Evolutionary conservation across 1,139 yeast species (phyloP), one percentile per base, ranked within the genome.

Genomic region (Eremothecium cymbalariae): DNA sequence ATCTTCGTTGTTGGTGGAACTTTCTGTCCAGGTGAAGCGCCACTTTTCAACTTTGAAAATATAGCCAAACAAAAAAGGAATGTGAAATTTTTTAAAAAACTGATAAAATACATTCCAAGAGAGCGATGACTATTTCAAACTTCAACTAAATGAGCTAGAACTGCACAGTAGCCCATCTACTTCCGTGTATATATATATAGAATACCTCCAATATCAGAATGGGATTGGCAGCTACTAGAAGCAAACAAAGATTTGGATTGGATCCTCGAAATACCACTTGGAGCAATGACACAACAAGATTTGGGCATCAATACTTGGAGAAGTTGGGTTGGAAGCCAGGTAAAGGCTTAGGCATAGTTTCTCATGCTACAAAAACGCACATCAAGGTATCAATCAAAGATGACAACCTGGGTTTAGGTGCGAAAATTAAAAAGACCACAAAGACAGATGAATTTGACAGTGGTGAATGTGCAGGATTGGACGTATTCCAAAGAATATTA

Each of bases 201-300:
- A n/a, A n/a, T n/a, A n/a, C n/a, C n/a, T n/a, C n/a, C 9, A 19
- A 9, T 19, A 8, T 19, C 21, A 16, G 3, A 13, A 78, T 84
- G 95, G 98, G 98, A 34, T 72, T 90, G 46, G 94, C 97, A 26
- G 97, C 86, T 6, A 70, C 78, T 3, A 81, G 77, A 55, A 75
- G 72, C 16, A 85, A 82, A 52, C 94, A 84, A 51, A 72, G 93
- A 51, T 82, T 88, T 58, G 96, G 97, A 11, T 62, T 70, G 31
- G 99, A 90, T 61, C 99, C 98, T 12, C 68, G 97, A 51, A 90
- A 90, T 53, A 86, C 95, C 3, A 73, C 76, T 46, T 90, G 99
- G 99, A 82, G 96, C 21, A 85, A 86, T 55, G 77, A 90, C 50
- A 80, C 82, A 0, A 65, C 68, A 6, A 64, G 95, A 39, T 90